Conservation (phyloP, 2,329 filamentous ascomycete species). For the Hypomyces rosellus region DNA sequence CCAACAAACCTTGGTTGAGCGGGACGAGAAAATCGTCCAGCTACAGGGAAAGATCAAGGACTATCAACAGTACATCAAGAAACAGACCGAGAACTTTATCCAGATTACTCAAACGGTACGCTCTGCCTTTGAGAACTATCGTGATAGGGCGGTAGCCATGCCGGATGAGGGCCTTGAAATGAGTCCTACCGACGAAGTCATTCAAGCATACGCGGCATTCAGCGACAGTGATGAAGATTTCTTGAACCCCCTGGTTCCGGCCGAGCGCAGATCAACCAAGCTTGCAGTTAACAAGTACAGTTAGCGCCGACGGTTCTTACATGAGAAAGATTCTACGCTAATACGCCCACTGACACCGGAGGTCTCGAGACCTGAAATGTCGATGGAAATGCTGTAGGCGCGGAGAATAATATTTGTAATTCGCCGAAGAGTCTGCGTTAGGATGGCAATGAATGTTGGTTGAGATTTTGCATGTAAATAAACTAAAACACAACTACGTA, state of each 20-base stretch:
- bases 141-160: background rate
- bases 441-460: no score
- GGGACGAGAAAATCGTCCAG: background rate
- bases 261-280: background rate
- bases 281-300: no score
- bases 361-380: no score
- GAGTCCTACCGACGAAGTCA: background rate
- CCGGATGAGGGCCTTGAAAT: background rate
- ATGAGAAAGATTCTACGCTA: no score
- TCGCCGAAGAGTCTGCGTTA: no score
- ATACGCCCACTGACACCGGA: no score
- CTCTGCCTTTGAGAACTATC: conserved; percentile 10
- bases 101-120: conserved; percentile 3
- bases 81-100: conserved; percentile 5
- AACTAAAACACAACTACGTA: no score
- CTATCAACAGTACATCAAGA: conserved; percentile 1
- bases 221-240: conserved; percentile 5
- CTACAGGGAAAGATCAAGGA: conserved; percentile 2
- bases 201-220: background rate
- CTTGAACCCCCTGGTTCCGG: background rate
- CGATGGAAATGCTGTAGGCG: no score
- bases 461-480: no score
- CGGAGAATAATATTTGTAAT: no score
- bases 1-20: background rate
- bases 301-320: no score